A percentile compares a stretch with the other conserved stretches of the same genome.
Evolutionary conservation across 2,329 filamentous ascomycete genomes (phyloP).

Genomic region (Colletotrichum sojae): DNA sequence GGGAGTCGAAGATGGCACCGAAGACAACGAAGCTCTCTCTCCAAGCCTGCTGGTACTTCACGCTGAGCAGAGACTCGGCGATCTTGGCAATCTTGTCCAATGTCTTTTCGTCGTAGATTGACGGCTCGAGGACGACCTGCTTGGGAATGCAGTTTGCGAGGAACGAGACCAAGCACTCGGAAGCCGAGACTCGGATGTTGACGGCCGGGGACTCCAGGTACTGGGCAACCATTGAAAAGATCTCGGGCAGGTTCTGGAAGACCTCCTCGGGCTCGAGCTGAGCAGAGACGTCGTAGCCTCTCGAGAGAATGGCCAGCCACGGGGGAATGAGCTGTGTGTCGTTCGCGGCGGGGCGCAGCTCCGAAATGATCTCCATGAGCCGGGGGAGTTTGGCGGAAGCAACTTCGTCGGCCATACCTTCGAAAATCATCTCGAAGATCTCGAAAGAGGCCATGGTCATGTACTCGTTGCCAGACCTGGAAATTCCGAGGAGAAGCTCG

Average conservation of each 20-base stretch:
- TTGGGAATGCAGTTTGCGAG: slow-evolving; percentile 90
- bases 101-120: slow-evolving; percentile 91
- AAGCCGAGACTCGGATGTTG: slow-evolving; percentile 94
- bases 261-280: slow-evolving; percentile 92
- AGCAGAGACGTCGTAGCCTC: slow-evolving; percentile 93
- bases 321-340: slow-evolving; percentile 95
- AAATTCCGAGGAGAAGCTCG: slow-evolving; percentile 89
- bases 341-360: slow-evolving; percentile 91
- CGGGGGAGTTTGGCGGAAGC: slow-evolving; percentile 91
- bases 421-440: slow-evolving; percentile 97
- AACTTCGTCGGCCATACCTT: slow-evolving; percentile 89
- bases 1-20: slow-evolving; percentile 86
- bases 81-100: slow-evolving; percentile 84
- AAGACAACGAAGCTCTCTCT: slow-evolving; percentile 94
- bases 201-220: slow-evolving; percentile 91
- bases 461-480: slow-evolving; percentile 91
- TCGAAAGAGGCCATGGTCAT: slow-evolving; percentile 97
- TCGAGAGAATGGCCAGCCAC: slow-evolving; percentile 95
- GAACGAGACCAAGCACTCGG: slow-evolving; percentile 95
- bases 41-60: slow-evolving; percentile 96
- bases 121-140: slow-evolving; percentile 87
- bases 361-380: slow-evolving; percentile 90
- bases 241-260: slow-evolving; percentile 87
- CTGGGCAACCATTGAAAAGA: slow-evolving; percentile 84
- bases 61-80: slow-evolving; percentile 81